phyloP scores from a whole-genome alignment of 441 rosid genomes.

The Geranium incanum region DNA sequence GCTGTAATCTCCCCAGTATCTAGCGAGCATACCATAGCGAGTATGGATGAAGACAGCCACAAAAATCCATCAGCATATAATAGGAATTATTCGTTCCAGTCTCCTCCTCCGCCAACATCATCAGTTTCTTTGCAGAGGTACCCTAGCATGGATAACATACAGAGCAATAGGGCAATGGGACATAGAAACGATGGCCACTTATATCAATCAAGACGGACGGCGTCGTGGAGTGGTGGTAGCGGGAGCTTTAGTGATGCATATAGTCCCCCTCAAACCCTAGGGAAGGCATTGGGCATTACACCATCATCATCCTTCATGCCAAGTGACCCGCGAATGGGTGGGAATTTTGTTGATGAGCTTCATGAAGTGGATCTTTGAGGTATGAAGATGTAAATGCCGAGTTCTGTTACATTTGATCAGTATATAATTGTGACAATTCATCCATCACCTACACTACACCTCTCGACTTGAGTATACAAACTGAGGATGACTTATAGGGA shows the following conservation, averaged over 20 bases:
- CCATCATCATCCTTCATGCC: slow-evolving; percentile 32
- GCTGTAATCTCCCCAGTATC: slow-evolving; percentile 22
- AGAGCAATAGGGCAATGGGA: slow-evolving; percentile 23
- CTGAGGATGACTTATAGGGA: slow-evolving; percentile 17
- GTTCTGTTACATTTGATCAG: slow-evolving; percentile 34
- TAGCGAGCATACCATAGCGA: background rate
- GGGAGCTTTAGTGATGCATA: slow-evolving; percentile 35
- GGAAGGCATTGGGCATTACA: slow-evolving; percentile 26
- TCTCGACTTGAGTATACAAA: slow-evolving; percentile 10
- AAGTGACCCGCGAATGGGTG: slow-evolving; percentile 22
- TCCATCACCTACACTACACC: slow-evolving; percentile 9
- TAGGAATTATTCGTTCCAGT: slow-evolving; percentile 28
- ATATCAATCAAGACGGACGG: slow-evolving; percentile 57
- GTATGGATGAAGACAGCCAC: slow-evolving; percentile 33
- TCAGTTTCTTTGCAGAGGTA: slow-evolving; percentile 46
- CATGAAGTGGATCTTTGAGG: slow-evolving; percentile 79
- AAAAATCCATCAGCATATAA: slow-evolving; percentile 40
- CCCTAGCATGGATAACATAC: slow-evolving; percentile 70
- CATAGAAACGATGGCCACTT: slow-evolving; percentile 27
- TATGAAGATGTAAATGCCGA: slow-evolving; percentile 46
- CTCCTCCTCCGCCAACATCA: slow-evolving; percentile 27
- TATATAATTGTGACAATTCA: slow-evolving; percentile 21
- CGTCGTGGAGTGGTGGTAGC: slow-evolving; percentile 74
- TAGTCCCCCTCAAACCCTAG: slow-evolving; percentile 26
- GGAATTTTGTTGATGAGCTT: slow-evolving; percentile 58